Conservation (phyloP, 164 flowering plant species). For the Nelumbo lutea region DNA sequence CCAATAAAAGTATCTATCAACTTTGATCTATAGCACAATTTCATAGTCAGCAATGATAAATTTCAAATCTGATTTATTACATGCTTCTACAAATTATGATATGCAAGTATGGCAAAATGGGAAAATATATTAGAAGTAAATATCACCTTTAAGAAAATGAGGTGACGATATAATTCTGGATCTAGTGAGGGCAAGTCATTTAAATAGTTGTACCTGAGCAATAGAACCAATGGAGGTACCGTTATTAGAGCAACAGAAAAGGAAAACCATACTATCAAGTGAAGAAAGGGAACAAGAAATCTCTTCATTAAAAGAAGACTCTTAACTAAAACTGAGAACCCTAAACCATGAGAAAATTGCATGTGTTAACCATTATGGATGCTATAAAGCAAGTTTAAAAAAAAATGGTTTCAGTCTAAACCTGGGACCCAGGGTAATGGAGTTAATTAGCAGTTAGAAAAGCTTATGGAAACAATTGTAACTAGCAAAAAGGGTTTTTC, state of each 20-base stretch:
- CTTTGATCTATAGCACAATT: not conserved
- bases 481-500: no score
- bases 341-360: not conserved
- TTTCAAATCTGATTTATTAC: not conserved
- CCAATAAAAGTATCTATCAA: not conserved
- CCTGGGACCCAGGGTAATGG: no score
- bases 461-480: no score
- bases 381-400: no score
- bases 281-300: not conserved
- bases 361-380: not conserved
- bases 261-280: not conserved
- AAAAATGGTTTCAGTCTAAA: no score
- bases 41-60: not conserved
- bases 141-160: slow-evolving; percentile 83
- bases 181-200: slow-evolving; percentile 97
- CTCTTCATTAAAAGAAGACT: not conserved
- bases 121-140: no score
- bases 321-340: not conserved
- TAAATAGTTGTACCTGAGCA: slow-evolving; percentile 75
- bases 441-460: no score
- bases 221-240: not conserved
- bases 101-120: no score
- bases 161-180: slow-evolving; percentile 93
- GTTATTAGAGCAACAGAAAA: not conserved
- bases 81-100: no score